These are phyloP conservation scores for Bacidia gigantensis DNA, from an alignment of 495 filamentous ascomycete species.

Conservation along the genomic window DNA sequence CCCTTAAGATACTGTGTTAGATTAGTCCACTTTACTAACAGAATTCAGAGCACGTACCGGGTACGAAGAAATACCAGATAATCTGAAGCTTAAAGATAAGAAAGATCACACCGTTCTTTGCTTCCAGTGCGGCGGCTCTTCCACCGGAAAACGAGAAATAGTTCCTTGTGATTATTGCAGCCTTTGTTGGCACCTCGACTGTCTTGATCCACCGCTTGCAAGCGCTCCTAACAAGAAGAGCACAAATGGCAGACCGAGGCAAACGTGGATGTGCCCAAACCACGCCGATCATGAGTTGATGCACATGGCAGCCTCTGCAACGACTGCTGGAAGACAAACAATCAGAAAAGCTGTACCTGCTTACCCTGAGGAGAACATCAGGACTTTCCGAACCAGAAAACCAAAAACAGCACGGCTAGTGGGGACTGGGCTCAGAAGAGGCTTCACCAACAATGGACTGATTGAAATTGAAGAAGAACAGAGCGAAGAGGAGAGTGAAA, in stretches of 20 bases:
- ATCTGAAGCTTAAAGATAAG: conserved; percentile 46
- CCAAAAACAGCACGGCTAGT: conserved; percentile 38
- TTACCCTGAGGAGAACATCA: not conserved
- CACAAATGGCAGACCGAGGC: conserved; percentile 34
- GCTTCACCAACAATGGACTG: conserved; percentile 57
- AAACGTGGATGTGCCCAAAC: conserved; percentile 78
- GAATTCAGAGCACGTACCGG: conserved; percentile 37
- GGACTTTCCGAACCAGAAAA: conserved; percentile 1
- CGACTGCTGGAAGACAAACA: conserved; percentile 11
- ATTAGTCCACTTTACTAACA: conserved; percentile 1
- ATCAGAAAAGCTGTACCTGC: conserved; percentile 32
- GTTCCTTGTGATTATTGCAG: conserved; percentile 73
- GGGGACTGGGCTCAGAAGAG: conserved; percentile 36
- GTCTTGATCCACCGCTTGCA: conserved; percentile 70
- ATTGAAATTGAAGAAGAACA: conserved; percentile 60
- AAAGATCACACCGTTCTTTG: conserved; percentile 62
- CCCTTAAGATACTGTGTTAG: too few relatives aligned
- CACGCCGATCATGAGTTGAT: conserved; percentile 57
- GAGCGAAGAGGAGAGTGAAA: conserved; percentile 41
- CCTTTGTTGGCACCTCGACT: conserved; percentile 80
- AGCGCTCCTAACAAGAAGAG: conserved; percentile 41
- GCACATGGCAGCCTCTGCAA: conserved; percentile 23
- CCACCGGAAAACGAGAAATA: conserved; percentile 44
- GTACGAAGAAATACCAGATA: conserved; percentile 53
- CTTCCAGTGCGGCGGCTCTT: conserved; percentile 48